A percentile compares a stretch with the other conserved stretches of the same genome.
Evolutionary conservation across 306 rosid species (phyloP).

Genomic region (Lablab purpureus): DNA sequence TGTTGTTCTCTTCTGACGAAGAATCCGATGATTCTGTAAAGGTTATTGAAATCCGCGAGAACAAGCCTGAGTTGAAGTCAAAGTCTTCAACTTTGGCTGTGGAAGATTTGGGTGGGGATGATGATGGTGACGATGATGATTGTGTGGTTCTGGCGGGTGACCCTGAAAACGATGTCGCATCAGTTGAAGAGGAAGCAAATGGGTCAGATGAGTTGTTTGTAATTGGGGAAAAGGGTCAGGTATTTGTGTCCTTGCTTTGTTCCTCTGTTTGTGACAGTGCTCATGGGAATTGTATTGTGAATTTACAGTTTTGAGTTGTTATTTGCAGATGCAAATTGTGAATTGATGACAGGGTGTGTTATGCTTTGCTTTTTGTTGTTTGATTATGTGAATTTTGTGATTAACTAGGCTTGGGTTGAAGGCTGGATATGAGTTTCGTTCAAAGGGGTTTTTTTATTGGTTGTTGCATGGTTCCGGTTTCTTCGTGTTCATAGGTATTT

Average conservation of each 20-base stretch:
- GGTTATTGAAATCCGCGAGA: slow-evolving; percentile 57
- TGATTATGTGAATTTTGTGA: slow-evolving; percentile 2
- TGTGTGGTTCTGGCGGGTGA: slow-evolving; percentile 79
- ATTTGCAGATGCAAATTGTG: neutral
- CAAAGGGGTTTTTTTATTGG: neutral
- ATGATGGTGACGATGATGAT: slow-evolving; percentile 64
- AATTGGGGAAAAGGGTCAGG: slow-evolving; percentile 88
- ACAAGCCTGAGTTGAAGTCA: slow-evolving; percentile 48
- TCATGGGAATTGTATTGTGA: neutral
- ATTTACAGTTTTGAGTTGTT: neutral
- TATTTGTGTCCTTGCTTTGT: slow-evolving; percentile 34
- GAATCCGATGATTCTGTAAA: slow-evolving; percentile 59
- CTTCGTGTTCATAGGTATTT: neutral
- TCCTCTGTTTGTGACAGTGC: neutral
- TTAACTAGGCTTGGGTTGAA: neutral
- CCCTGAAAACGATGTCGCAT: slow-evolving; percentile 59
- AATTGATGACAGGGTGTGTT: neutral
- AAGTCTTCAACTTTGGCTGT: slow-evolving; percentile 48
- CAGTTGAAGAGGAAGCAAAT: slow-evolving; percentile 44
- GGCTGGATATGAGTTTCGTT: slow-evolving; percentile 1
- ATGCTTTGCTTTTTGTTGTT: slow-evolving; percentile 29
- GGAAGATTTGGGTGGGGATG: slow-evolving; percentile 49
- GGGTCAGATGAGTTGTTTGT: slow-evolving; percentile 74
- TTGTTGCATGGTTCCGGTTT: neutral
- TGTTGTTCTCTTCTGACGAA: slow-evolving; percentile 48